These are phyloP conservation scores for Lentinula lateritia DNA, from an alignment of 768 basidiomycete species.

Conservation along the genomic window DNA sequence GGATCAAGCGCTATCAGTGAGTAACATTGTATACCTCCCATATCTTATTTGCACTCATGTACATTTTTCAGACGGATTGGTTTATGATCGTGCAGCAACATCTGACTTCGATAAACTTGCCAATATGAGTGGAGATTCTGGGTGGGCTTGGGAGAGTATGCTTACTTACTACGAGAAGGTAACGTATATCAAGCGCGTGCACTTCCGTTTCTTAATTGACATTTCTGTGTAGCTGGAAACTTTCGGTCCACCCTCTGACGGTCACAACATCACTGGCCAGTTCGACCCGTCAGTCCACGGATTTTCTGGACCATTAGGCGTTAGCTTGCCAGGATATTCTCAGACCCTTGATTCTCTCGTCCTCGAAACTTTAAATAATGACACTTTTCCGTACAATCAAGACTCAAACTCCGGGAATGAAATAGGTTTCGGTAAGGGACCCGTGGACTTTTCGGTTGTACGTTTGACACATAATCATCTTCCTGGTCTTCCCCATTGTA, in stretches of 20 bases:
- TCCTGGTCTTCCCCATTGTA: constrained; percentile 27
- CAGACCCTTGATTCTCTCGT: constrained; percentile 14
- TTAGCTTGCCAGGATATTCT: constrained; percentile 15
- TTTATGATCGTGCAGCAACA: constrained; percentile 18
- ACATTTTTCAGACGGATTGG: constrained; percentile 16
- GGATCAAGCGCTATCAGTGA: constrained; percentile 16
- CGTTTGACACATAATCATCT: constrained; percentile 13
- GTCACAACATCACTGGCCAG: constrained; percentile 19
- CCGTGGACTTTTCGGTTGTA: constrained; percentile 6
- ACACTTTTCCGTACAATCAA: constrained; percentile 24
- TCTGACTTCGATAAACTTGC: constrained; percentile 22
- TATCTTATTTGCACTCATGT: not conserved
- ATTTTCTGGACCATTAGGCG: constrained; percentile 13
- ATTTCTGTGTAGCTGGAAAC: constrained; percentile 11
- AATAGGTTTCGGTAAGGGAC: constrained; percentile 21
- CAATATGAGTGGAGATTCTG: constrained; percentile 16
- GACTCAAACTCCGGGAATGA: constrained; percentile 28
- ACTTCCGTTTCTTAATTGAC: not conserved
- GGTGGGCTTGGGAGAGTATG: constrained; percentile 24
- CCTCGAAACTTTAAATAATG: constrained; percentile 17
- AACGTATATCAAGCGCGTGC: not conserved
- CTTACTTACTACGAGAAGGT: constrained; percentile 19
- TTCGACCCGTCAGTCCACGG: constrained; percentile 22
- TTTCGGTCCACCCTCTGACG: constrained; percentile 14
- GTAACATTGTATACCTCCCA: not conserved